Conservation (phyloP, 805 yeast genomes). For the Saccharomycopsis sp. region DNA sequence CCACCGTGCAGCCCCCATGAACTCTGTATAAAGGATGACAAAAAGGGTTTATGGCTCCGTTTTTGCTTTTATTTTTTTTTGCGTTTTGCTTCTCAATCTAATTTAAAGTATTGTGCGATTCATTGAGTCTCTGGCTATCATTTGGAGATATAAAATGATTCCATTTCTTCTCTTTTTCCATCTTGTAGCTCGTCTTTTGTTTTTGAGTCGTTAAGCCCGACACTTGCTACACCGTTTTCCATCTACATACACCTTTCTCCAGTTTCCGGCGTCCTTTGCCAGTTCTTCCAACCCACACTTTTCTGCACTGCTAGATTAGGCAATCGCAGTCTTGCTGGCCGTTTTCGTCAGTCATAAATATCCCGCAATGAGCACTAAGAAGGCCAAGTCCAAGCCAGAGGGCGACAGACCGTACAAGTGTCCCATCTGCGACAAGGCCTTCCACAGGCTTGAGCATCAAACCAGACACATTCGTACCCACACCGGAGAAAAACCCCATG, state of each 20-base stretch:
- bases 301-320: neutral
- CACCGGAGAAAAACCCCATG: conserved; percentile 77
- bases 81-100: neutral
- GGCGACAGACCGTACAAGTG: conserved; percentile 59
- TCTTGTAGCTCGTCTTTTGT: neutral
- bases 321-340: neutral
- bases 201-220: too few relatives aligned
- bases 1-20: neutral
- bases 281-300: neutral
- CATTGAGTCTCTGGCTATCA: neutral
- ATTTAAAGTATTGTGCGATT: too few relatives aligned
- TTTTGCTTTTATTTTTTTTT: neutral
- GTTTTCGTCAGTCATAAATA: neutral
- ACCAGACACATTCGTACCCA: conserved; percentile 75
- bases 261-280: neutral
- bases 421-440: conserved; percentile 67
- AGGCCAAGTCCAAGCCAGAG: conserved; percentile 19
- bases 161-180: neutral
- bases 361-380: neutral
- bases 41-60: neutral
- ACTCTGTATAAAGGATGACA: neutral
- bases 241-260: too few relatives aligned
- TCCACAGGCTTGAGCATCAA: conserved; percentile 71
- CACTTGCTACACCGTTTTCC: too few relatives aligned
- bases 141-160: neutral